Conservation (phyloP, 768 basidiomycete genomes). For the Agaricus sinodeliciosus region DNA sequence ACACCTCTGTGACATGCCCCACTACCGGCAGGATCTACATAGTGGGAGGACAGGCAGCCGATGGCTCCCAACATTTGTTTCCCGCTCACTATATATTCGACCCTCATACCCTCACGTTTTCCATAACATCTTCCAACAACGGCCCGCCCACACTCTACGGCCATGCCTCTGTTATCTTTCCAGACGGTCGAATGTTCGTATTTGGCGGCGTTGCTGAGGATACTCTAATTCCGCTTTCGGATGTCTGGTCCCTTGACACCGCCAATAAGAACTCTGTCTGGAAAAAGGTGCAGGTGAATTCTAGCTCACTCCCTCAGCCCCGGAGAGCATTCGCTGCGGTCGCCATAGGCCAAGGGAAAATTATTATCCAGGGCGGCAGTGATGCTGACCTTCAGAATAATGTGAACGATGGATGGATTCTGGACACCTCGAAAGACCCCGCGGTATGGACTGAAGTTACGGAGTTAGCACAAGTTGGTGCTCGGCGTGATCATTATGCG, state of each 20-base stretch:
- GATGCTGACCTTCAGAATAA: constrained; percentile 47
- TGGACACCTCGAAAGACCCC: constrained; percentile 48
- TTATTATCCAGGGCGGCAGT: constrained; percentile 77
- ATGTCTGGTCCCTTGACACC: constrained; percentile 60
- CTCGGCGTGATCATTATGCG: constrained; percentile 71
- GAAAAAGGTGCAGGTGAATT: constrained; percentile 34
- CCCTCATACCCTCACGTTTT: constrained; percentile 44
- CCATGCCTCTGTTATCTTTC: constrained; percentile 63
- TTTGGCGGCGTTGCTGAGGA: constrained; percentile 64
- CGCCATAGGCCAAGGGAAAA: constrained; percentile 40
- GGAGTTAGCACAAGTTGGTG: constrained; percentile 50
- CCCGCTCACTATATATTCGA: constrained; percentile 61
- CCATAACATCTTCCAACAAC: constrained; percentile 42
- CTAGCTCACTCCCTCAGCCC: constrained; percentile 40
- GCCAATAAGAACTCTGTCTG: constrained; percentile 40
- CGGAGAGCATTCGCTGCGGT: constrained; percentile 59
- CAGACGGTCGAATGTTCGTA: constrained; percentile 63
- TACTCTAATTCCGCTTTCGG: constrained; percentile 47
- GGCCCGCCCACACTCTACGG: constrained; percentile 68
- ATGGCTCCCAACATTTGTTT: constrained; percentile 63
- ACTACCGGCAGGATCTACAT: constrained; percentile 52
- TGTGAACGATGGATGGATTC: constrained; percentile 66
- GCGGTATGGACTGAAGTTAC: constrained; percentile 53
- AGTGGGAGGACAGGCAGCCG: constrained; percentile 76
- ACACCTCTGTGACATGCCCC: constrained; percentile 46